phyloP scores from a whole-genome alignment of 2,329 filamentous ascomycete species.

The Ampelomyces quisqualis region DNA sequence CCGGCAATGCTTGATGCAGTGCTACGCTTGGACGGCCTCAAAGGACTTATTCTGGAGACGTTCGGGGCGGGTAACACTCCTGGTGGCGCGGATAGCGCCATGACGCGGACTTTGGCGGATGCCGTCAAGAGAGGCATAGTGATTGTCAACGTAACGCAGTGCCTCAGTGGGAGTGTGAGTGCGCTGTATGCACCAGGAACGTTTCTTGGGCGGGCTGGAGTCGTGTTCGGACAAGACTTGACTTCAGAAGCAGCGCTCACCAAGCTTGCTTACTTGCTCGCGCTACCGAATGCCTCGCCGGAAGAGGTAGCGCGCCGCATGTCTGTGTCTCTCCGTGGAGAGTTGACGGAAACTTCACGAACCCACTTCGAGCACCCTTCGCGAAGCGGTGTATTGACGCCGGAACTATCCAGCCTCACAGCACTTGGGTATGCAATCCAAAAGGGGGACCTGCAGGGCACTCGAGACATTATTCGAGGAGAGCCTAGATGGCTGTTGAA shows the following conservation, averaged over 20 bases:
- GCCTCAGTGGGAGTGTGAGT: conserved; percentile 55
- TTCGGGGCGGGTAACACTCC: conserved; percentile 93
- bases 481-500: conserved; percentile 70
- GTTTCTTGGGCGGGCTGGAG: conserved; percentile 76
- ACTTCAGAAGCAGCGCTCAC: conserved; percentile 89
- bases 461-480: conserved; percentile 66
- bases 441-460: conserved; percentile 65
- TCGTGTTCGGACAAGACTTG: conserved; percentile 85
- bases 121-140: conserved; percentile 79
- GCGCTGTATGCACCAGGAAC: conserved; percentile 52
- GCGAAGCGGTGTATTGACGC: conserved; percentile 55
- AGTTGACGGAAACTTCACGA: conserved; percentile 74
- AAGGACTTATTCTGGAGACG: conserved; percentile 83
- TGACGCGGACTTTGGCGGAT: conserved; percentile 74
- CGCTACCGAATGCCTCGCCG: conserved; percentile 62
- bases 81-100: conserved; percentile 72
- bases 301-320: conserved; percentile 70
- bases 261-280: conserved; percentile 84
- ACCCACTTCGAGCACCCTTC: conserved; percentile 76
- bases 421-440: conserved; percentile 78
- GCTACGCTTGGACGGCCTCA: conserved; percentile 70
- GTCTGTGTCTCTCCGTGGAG: conserved; percentile 74
- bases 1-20: conserved; percentile 92
- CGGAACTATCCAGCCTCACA: conserved; percentile 66
- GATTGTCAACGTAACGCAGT: conserved; percentile 90